Base-by-base conservation (phyloP, 1,284 basidiomycete genomes). In the Somion occarium region DNA sequence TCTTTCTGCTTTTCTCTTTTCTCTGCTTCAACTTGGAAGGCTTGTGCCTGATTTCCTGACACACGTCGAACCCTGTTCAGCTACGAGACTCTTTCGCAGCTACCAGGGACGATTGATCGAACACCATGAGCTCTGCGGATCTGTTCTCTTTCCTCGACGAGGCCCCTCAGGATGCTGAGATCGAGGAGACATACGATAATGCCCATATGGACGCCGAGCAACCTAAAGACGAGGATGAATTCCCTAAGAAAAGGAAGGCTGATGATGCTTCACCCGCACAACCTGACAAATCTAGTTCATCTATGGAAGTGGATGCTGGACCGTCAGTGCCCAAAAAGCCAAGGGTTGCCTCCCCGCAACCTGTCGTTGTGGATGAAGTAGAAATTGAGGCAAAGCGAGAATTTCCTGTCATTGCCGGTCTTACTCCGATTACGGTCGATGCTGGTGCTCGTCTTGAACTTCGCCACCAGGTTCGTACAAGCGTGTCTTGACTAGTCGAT, bases 361-460 rank as follows among this genome's bases (percentile, higher is more conserved):
- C 92, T 1, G 74, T 91, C 0, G 83, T 93, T 22, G 79, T 93
- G 15, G 93, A 96, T 69, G 92, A 94, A 58, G 92, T 93, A 64
- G 89, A 93, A 68, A 88, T 85, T 1, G 88, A 93, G 63, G 91
- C 91, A 1, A 92, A 91, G 65, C 80, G 92, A 53, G 92, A 95
- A 66, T 82, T 96, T 51, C 88, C 85, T 22, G 89, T 88, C 1
- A 89, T 85, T 58, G 90, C 88, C 55, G 92, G 91, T 1, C 69
- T 94, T 54, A 87, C 83, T 4, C 88, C 85, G 9, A 7, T 15
- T 34, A 72, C 74, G 15, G 78, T 81, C 0, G 85, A 88, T 57
- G 76, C 78, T 38, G 83, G 81, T 26, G 80, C 85, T 23, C 80
- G 81, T 41, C 64, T 92, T 23, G 87, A 91, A 64, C 75, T 92